A percentile compares a stretch with the other conserved stretches of the same genome.
phyloP scores from a whole-genome alignment of 2,329 filamentous ascomycete genomes.

The Scleromitrula shiraiana region DNA sequence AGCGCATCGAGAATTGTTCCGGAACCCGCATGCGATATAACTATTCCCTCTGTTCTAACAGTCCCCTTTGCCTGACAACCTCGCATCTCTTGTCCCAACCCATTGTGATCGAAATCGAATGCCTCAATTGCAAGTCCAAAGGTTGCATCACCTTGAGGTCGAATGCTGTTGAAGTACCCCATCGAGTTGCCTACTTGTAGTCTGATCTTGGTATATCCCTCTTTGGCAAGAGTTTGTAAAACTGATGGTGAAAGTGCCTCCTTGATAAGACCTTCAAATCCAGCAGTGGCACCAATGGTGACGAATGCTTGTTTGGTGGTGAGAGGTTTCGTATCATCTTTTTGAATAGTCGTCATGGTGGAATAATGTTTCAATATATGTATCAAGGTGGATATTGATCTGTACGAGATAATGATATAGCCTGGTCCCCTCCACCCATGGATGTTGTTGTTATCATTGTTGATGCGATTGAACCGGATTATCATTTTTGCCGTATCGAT shows the following conservation, averaged over 20 bases:
- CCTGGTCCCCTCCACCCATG: too few relatives aligned
- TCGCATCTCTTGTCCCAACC: constrained; percentile 40
- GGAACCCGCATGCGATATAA: constrained; percentile 87
- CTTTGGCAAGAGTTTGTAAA: constrained; percentile 47
- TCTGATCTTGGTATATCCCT: constrained; percentile 62
- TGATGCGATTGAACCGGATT: too few relatives aligned
- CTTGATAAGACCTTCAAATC: constrained; percentile 65
- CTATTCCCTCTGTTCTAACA: constrained; percentile 51
- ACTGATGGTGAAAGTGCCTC: constrained; percentile 57
- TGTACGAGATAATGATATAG: too few relatives aligned
- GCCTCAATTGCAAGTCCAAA: constrained; percentile 45
- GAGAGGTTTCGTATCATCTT: neutral
- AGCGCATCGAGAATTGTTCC: constrained; percentile 83
- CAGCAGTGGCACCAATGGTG: constrained; percentile 85
- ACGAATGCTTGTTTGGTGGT: constrained; percentile 55
- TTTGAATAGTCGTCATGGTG: neutral
- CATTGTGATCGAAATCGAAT: constrained; percentile 57
- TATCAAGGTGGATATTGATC: too few relatives aligned
- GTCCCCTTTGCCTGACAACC: constrained; percentile 38
- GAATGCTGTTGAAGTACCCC: constrained; percentile 39
- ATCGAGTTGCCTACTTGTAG: constrained; percentile 75
- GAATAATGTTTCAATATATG: neutral
- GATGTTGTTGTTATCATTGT: too few relatives aligned
- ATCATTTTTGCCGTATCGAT: too few relatives aligned
- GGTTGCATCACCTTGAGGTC: constrained; percentile 9